Evolutionary conservation across 2,329 filamentous ascomycete genomes (phyloP).

Genomic region (Juglanconis oblonga): DNA sequence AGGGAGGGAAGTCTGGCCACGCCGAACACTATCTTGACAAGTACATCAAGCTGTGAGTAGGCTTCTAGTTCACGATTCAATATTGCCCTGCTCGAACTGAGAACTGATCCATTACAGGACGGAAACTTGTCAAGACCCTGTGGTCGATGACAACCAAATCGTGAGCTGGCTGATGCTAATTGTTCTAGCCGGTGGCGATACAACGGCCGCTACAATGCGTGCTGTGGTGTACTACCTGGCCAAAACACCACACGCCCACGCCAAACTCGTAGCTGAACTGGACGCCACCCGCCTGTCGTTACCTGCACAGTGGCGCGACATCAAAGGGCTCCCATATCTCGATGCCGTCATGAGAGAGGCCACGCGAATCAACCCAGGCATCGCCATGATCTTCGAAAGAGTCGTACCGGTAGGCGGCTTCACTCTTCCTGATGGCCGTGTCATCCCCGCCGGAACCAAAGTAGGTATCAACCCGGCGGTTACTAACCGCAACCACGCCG

Average conservation of each 20-base stretch:
- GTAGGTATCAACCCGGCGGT: slow-evolving; percentile 5
- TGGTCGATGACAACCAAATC: slow-evolving; percentile 34
- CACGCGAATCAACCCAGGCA: slow-evolving; percentile 38
- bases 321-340: slow-evolving; percentile 31
- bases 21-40: slow-evolving; percentile 1
- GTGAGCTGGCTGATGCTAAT: slow-evolving; percentile 33
- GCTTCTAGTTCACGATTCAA: too few species aligned
- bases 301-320: background rate
- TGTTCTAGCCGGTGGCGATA: slow-evolving; percentile 36
- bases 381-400: slow-evolving; percentile 25
- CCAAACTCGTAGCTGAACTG: background rate
- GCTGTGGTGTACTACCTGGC: slow-evolving; percentile 33
- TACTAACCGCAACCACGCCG: slow-evolving; percentile 2
- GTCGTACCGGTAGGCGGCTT: background rate
- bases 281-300: background rate
- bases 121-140: background rate
- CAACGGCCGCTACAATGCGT: slow-evolving; percentile 32
- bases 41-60: slow-evolving; percentile 1
- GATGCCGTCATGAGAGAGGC: slow-evolving; percentile 36
- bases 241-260: background rate
- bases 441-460: slow-evolving; percentile 2
- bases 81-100: too few species aligned
- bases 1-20: background rate
- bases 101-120: background rate
- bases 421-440: background rate